Percentiles rank a stretch among this genome's conserved stretches.
phyloP scores from a whole-genome alignment of 805 yeast species.

The Lipomyces anomalus region DNA sequence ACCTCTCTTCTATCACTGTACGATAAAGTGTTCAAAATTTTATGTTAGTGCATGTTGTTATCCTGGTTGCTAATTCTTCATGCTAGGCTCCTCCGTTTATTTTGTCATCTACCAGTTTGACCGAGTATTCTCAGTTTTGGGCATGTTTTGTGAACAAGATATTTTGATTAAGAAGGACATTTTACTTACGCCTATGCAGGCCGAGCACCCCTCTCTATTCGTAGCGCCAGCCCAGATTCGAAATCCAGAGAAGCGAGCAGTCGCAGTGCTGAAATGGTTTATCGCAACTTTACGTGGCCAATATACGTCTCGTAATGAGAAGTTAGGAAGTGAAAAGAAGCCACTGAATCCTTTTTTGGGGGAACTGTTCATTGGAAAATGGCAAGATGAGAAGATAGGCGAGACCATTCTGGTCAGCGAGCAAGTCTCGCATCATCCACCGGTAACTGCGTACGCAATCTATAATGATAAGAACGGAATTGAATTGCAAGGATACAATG shows the following conservation, averaged over 20 bases:
- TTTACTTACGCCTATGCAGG: too few species aligned
- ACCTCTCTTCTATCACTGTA: conserved; percentile 74
- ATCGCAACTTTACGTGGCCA: conserved; percentile 87
- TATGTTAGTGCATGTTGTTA: background rate
- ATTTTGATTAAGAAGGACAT: background rate
- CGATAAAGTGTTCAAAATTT: conserved; percentile 2
- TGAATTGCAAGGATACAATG: conserved; percentile 80
- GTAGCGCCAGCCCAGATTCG: conserved; percentile 54
- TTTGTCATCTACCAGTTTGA: conserved; percentile 78
- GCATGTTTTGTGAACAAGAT: too few species aligned
- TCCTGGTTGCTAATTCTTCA: background rate
- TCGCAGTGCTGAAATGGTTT: conserved; percentile 87
- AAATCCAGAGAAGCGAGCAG: conserved; percentile 53
- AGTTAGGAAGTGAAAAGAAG: conserved; percentile 92
- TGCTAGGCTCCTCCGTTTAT: conserved; percentile 86
- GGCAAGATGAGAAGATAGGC: conserved; percentile 58
- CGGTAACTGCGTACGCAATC: conserved; percentile 88
- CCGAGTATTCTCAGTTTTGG: conserved; percentile 93
- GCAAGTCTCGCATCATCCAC: conserved; percentile 97
- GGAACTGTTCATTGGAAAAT: conserved; percentile 85
- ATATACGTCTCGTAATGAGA: conserved; percentile 86
- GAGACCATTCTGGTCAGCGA: conserved; percentile 78
- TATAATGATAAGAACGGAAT: conserved; percentile 66
- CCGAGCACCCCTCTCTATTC: conserved; percentile 81
- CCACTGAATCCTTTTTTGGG: conserved; percentile 96